Base-by-base conservation (phyloP, 495 filamentous ascomycete species). In the Lindgomyces ingoldianus region DNA sequence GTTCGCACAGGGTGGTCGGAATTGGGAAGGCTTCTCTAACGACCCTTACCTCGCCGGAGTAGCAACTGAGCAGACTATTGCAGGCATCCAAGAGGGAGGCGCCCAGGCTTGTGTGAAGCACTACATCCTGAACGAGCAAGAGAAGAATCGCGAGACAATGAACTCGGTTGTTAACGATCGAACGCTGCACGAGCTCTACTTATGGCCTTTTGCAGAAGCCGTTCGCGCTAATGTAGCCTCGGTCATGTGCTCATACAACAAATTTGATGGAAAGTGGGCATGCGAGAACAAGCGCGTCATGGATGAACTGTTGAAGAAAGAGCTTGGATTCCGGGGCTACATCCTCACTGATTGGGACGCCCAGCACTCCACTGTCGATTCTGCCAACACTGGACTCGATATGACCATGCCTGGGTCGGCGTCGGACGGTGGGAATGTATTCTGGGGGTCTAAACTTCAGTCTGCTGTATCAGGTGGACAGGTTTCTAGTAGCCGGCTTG, bases 121-220 rank as follows among this genome's bases (percentile, higher is more conserved):
- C 71, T 93, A 90, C 69, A 85, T 89, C n/a, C 87, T 84, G 64
- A 93, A 92, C 72, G 90, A 92, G 69, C 86, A 89, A 70, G 89
- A 93, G 69, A 84, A 89, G 59, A 83, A 85, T 74, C 78, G 90
- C 0, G 83, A 88, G 77, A 84, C 83, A 0, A 85, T 91, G 1
- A 78, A 87, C 72, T 84, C 81, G 45, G 84, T 87, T 49, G 56
- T 76, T 30, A 67, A 74, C 57, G 74, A 76, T 48, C 41, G 58
- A 25, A 75, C 73, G 2, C 67, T 75, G 59, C 74, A 76, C 57
- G 73, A 76, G 54, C 53, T 73, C 1, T 76, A 76, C 49, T 52
- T 73, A 1, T 76, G 69, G 69, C 73, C 73, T 1, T 76, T 76
- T 49, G 41, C 51, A 25, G 63, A 74, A 19, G 65, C 72, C 11